phyloP scores from a whole-genome alignment of 331 rosid species.

The Quercus lobata region DNA sequence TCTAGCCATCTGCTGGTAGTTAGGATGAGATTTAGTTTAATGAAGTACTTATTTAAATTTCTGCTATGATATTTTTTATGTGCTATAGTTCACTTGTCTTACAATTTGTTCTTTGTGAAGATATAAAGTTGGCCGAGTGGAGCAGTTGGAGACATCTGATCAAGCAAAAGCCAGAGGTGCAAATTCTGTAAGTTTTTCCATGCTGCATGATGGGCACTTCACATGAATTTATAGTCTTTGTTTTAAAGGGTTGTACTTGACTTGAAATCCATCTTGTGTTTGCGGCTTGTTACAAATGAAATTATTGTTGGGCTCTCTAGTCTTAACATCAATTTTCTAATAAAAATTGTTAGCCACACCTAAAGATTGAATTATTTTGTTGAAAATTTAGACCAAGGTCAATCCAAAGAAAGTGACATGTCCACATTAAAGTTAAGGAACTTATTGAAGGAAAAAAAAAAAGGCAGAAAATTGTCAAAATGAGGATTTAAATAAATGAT shows the following conservation, averaged over 20 bases:
- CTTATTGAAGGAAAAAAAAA: not conserved
- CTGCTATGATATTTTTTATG: not conserved
- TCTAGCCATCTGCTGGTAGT: not conserved
- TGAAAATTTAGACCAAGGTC: not conserved
- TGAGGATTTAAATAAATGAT: too few relatives aligned
- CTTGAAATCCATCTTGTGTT: not conserved
- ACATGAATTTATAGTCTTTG: not conserved
- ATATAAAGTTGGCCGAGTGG: slow-evolving; percentile 91
- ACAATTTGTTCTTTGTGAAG: slow-evolving; percentile 41
- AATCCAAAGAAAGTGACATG: not conserved
- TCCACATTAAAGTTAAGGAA: not conserved
- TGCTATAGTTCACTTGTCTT: slow-evolving; percentile 2
- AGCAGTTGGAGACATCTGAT: slow-evolving; percentile 86
- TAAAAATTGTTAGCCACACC: not conserved
- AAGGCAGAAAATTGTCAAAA: not conserved
- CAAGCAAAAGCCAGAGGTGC: slow-evolving; percentile 80
- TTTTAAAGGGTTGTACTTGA: slow-evolving; percentile 2
- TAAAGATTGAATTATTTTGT: not conserved
- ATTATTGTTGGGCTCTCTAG: not conserved
- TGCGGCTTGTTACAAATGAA: not conserved
- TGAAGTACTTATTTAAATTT: slow-evolving; percentile 4
- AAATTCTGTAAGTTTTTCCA: slow-evolving; percentile 66
- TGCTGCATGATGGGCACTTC: slow-evolving; percentile 13
- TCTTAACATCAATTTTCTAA: not conserved
- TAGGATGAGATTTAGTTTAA: not conserved